Conservation (phyloP, 2,329 filamentous ascomycete genomes). For the Drechmeria coniospora region DNA sequence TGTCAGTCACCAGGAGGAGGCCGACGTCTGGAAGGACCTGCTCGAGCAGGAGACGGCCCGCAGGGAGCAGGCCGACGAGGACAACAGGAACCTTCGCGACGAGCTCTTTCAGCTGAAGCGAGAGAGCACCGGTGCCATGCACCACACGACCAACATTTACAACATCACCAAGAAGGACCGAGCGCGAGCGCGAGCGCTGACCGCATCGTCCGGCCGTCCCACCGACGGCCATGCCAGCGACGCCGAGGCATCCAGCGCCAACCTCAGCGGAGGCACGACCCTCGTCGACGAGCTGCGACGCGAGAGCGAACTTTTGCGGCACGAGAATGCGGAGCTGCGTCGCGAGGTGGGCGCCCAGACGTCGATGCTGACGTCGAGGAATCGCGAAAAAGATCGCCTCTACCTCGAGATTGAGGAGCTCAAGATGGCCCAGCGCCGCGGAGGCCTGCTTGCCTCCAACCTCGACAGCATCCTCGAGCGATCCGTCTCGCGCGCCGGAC, state of each 20-base stretch:
- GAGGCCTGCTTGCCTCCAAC: constrained; percentile 47
- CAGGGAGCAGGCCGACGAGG: constrained; percentile 79
- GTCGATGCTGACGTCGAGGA: constrained; percentile 91
- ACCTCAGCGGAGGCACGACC: constrained; percentile 44
- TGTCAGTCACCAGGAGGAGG: constrained; percentile 41
- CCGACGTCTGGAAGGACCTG: constrained; percentile 90
- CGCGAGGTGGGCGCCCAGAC: constrained; percentile 91
- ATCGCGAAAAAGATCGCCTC: constrained; percentile 83
- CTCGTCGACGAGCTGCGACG: constrained; percentile 61
- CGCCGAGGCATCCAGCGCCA: constrained; percentile 32
- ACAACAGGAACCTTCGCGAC: constrained; percentile 69
- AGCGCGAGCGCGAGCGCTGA: constrained; percentile 28
- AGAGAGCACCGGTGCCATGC: constrained; percentile 26
- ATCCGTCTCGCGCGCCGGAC: constrained; percentile 69
- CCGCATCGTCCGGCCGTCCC: constrained; percentile 32
- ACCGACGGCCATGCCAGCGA: constrained; percentile 34
- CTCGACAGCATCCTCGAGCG: constrained; percentile 87
- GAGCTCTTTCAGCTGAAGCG: constrained; percentile 63
- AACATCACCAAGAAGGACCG: constrained; percentile 43
- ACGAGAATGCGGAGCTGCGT: constrained; percentile 83
- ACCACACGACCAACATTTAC: constrained; percentile 51
- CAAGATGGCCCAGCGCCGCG: constrained; percentile 72
- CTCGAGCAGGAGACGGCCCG: constrained; percentile 82
- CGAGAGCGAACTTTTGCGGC: constrained; percentile 61
- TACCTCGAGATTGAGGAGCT: constrained; percentile 97